phyloP scores from a whole-genome alignment of 2,329 filamentous ascomycete genomes.

The Magnaporthiopsis poae region DNA sequence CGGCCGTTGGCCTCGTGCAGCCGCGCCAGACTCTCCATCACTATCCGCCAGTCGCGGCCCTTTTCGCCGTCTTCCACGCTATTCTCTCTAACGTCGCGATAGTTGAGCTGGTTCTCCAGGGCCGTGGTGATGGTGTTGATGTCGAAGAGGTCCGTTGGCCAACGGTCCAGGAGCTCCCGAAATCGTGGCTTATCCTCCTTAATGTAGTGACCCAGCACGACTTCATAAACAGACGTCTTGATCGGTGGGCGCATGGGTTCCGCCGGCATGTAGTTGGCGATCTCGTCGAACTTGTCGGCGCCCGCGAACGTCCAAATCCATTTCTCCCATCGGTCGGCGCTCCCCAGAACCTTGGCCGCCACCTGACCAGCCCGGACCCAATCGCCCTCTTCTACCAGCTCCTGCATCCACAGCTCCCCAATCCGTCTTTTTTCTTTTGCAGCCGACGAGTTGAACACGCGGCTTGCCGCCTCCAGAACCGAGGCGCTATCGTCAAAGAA shows the following conservation, averaged over 20 bases:
- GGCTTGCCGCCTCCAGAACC: slow-evolving; percentile 50
- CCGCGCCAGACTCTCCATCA: slow-evolving; percentile 78
- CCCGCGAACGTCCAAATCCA: slow-evolving; percentile 91
- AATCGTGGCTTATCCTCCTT: slow-evolving; percentile 65
- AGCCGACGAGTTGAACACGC: slow-evolving; percentile 51
- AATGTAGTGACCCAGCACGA: slow-evolving; percentile 82
- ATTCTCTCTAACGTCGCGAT: slow-evolving; percentile 64
- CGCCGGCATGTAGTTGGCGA: slow-evolving; percentile 71
- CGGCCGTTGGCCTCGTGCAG: slow-evolving; percentile 74
- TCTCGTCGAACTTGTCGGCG: slow-evolving; percentile 78
- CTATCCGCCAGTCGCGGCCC: slow-evolving; percentile 75
- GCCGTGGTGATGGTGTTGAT: slow-evolving; percentile 64
- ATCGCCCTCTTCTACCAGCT: slow-evolving; percentile 63
- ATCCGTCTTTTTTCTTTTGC: slow-evolving; percentile 84
- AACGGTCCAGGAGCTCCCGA: slow-evolving; percentile 67
- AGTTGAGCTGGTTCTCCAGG: slow-evolving; percentile 73
- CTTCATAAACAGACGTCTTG: slow-evolving; percentile 74
- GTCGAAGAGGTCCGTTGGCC: slow-evolving; percentile 78
- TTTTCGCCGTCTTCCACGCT: slow-evolving; percentile 63
- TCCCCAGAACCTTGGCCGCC: slow-evolving; percentile 72
- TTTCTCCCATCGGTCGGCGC: slow-evolving; percentile 78
- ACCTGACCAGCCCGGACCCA: slow-evolving; percentile 73
- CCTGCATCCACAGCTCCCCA: slow-evolving; percentile 86
- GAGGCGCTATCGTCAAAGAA: slow-evolving; percentile 62
- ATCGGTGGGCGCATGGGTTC: slow-evolving; percentile 69